Base-by-base conservation (phyloP, 1,284 basidiomycete species). In the Leccinum variabile region DNA sequence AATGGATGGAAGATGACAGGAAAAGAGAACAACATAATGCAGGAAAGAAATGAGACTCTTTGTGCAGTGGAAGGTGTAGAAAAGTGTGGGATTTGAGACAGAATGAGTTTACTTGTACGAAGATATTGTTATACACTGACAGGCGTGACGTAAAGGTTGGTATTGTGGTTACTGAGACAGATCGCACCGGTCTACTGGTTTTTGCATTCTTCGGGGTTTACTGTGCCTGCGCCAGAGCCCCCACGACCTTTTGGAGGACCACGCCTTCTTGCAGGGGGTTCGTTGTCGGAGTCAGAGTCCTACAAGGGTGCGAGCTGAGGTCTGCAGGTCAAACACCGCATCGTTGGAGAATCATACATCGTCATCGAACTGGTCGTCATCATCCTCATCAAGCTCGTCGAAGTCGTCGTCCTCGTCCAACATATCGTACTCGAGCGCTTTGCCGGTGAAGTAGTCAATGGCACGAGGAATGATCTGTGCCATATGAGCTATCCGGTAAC, bases 381-480 rank as follows among this genome's bases (percentile, higher is more conserved):
- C 81, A 14, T 88, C 85, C 33, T 87, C 86, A 9, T 87, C 84
- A 2, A 83, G 77, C 28, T 85, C 82, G 37, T 86, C 84, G 16
- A 85, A 85, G 18, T 87, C 87, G 16, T 88, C 87, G 7, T 91
- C 89, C 1, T 90, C 88, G 5, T 88, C 90, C 65, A 89, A 75
- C 67, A 88, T 84, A 69, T 97, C 96, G 74, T 91, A 95, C 71
- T 94, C 88, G 59, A 98, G 85, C 18, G 95, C 95, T 80, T 97
- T 97, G 72, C 97, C 97, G 18, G 96, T 98, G 80, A 98, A 98
- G 81, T 90, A 95, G 77, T 95, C 96, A 67, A 98, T 83, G 22
- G 96, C 96, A 67, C 92, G 92, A 57, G 97, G 95, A 68, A 98
- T 94, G 76, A 98, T 87, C 91, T 95, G 62, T 44, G 54, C 14